phyloP scores from a whole-genome alignment of 1,139 yeast genomes.

The Casaregolazyma lundiana region DNA sequence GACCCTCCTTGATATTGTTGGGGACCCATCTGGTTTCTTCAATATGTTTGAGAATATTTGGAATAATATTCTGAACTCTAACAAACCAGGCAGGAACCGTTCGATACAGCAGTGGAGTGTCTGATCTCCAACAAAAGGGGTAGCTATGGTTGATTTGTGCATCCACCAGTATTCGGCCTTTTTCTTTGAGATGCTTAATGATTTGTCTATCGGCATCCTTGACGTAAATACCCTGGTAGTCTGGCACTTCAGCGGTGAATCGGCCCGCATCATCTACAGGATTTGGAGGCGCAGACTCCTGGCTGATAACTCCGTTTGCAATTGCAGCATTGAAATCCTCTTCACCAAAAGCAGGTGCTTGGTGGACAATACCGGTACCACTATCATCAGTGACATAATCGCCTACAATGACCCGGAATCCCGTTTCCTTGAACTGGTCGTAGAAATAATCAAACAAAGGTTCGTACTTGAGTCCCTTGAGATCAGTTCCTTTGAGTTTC shows the following conservation, averaged over 20 bases:
- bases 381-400: conserved; percentile 87
- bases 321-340: conserved; percentile 87
- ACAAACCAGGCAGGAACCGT: conserved; percentile 99
- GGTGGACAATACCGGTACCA: conserved; percentile 99
- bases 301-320: conserved; percentile 67
- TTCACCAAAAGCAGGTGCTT: conserved; percentile 99
- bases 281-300: conserved; percentile 73
- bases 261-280: conserved; percentile 91
- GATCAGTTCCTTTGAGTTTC: conserved; percentile 69
- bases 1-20: conserved; percentile 77
- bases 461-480: conserved; percentile 71
- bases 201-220: conserved; percentile 94
- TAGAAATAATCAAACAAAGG: conserved; percentile 82
- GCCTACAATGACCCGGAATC: conserved; percentile 75
- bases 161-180: conserved; percentile 69
- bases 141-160: conserved; percentile 91
- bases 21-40: conserved; percentile 96
- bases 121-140: conserved; percentile 99
- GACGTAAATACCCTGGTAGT: conserved; percentile 79
- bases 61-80: conserved; percentile 78
- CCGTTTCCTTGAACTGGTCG: conserved; percentile 65
- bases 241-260: conserved; percentile 69
- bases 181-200: conserved; percentile 74
- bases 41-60: conserved; percentile 83
- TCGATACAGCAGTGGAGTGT: conserved; percentile 92